Base-by-base conservation (phyloP, 2,329 filamentous ascomycete species). In the Mycosphaerelloides madeirae region DNA sequence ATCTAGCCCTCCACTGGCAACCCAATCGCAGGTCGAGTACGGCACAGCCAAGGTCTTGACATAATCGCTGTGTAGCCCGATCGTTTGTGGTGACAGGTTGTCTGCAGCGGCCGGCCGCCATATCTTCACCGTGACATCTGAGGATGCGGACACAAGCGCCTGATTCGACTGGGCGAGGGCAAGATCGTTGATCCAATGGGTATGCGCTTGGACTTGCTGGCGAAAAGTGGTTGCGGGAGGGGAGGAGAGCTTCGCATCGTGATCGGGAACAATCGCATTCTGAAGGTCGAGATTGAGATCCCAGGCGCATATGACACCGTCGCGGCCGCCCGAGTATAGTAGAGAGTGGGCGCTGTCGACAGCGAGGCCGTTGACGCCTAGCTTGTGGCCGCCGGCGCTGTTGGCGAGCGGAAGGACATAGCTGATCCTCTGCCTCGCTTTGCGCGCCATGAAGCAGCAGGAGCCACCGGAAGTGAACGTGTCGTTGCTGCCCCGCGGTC, bases 271-370 rank as follows among this genome's bases (percentile, higher is more conserved):
- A 43, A 64, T 60, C 49, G 56, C 59, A 47, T 64, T 50, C 52
- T 71, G 71, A 52, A 86, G 73, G 63, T 88, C 78, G 61, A 87
- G 79, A 60, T 87, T 80, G 41, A 96, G 73, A 67, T 97, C 84
- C 93, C 93, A 98, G 49, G 91, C 88, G 71, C 93, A 98, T 56
- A 98, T 84, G 39, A 93, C 85, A 58, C 93, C 93, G 68, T 98
- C 93, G 63, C 93, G 84, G 48, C 93, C 93, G 55, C 88, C 93
- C 35, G 93, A 96, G 71, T 97, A 98, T 89, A 52, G 48, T 38
- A 95, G 89, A 44, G 84, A 86, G 66, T 85, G 86, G 56, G 84
- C 77, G 50, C 77, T 74, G 69, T 97, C 93, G 54, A 96, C 83
- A 41, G 88, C 88, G 49, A 98, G 80, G 52, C 91, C 90, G 75